Evolutionary conservation across 1,284 basidiomycete species (phyloP), one percentile per base, ranked within the genome.

Genomic region (Laetiporus sulphureus): DNA sequence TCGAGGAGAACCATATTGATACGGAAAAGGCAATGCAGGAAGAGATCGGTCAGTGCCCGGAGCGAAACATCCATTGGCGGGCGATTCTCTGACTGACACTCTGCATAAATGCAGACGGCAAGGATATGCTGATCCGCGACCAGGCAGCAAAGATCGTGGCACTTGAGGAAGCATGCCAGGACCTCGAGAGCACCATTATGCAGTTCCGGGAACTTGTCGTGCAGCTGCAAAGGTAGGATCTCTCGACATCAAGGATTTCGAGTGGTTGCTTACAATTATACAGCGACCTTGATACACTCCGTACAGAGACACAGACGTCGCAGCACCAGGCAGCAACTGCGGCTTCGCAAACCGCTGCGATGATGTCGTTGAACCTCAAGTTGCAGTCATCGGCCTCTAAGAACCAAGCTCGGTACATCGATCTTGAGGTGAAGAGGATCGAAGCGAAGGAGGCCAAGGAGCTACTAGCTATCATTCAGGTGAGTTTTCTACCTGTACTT

Each of bases 1-100:
- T 99, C 2, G 96, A 99, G 62, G 95, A 99, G 65, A 92, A 90
- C 56, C 95, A 99, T 53, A 62, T 91, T 5, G 95, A 97, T 63
- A 91, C 92, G 0, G 95, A 98, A 66, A 92, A 90, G 63, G 79
- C 86, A 31, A 66, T 99, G 49, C 85, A 94, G 54, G 91, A 91
- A 42, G 94, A 97, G 44, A 75, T 98, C 32, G 85, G 91, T 88
- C 37, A 39, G 74, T 59, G 3, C 21, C 5, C 36, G 32, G 21
- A 24, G 19, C 27, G n/a, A n/a, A n/a, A n/a, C n/a, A n/a, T n/a
- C n/a, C n/a, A n/a, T n/a, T n/a, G n/a, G n/a, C n/a, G n/a, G n/a
- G n/a, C 21, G 16, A 11, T 32, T 32, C 11, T 16, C 19, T 35
- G 18, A n/a, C 2, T 38, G 8, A 11, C 23, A 21, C 7, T 33